Percentiles rank a stretch among this genome's conserved stretches.
Conservation (phyloP, 2,329 filamentous ascomycete genomes). For the Ophioceras dolichostomum region DNA sequence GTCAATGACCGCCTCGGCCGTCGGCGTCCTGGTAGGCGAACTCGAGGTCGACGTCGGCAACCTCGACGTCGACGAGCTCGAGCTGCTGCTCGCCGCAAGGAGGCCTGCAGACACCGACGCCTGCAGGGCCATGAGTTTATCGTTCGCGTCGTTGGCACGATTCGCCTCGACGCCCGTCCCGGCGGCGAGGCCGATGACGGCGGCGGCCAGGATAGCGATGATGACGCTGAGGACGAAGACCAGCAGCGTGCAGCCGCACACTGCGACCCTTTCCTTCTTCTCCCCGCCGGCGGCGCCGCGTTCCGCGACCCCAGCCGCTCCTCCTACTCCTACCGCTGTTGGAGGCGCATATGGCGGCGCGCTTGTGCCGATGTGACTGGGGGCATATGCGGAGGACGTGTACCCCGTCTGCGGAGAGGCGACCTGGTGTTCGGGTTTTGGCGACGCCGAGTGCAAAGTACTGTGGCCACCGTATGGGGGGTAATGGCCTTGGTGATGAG, state of each 20-base stretch:
- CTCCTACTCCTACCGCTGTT: neutral
- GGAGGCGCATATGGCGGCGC: neutral
- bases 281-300: too few species aligned
- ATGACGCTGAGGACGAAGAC: conserved; percentile 27
- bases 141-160: conserved; percentile 23
- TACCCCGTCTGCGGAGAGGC: neutral
- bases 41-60: neutral
- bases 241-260: conserved; percentile 23
- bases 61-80: neutral
- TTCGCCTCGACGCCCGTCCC: conserved; percentile 28
- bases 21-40: conserved; percentile 8
- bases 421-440: neutral
- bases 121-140: conserved; percentile 17
- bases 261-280: neutral
- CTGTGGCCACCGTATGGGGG: too few species aligned
- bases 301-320: too few species aligned
- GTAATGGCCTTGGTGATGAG: neutral
- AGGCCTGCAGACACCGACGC: conserved; percentile 9
- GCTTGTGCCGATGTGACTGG: neutral
- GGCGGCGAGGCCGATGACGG: conserved; percentile 30
- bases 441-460: neutral
- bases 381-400: neutral
- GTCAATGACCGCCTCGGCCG: conserved; percentile 20
- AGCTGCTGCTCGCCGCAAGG: neutral
- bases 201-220: conserved; percentile 24